Evolutionary conservation across 257 asterid species (phyloP).

Genomic region (Nicotiana tomentosiformis): DNA sequence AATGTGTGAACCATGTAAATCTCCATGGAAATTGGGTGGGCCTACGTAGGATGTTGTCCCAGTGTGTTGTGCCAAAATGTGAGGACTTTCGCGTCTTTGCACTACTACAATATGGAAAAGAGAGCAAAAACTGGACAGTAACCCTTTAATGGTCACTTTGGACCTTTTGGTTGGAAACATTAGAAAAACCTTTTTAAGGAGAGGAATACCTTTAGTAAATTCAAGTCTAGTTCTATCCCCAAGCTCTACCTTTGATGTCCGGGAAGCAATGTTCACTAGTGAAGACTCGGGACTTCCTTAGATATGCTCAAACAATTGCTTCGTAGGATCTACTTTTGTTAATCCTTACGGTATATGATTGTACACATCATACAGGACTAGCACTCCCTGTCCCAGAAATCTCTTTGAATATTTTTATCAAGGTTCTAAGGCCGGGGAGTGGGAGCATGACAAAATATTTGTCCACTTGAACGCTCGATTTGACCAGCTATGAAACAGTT

Average conservation of each 20-base stretch:
- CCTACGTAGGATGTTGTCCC: not conserved
- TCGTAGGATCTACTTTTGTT: not conserved
- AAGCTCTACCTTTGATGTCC: not conserved
- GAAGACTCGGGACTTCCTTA: not conserved
- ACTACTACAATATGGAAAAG: not conserved
- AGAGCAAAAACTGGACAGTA: not conserved
- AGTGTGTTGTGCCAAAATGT: not conserved
- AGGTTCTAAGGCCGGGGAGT: not conserved
- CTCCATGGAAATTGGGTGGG: not conserved
- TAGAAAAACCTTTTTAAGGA: not conserved
- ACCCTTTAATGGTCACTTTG: not conserved
- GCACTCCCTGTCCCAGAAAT: not conserved
- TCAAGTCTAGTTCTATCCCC: not conserved
- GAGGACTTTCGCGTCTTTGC: not conserved
- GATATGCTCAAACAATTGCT: not conserved
- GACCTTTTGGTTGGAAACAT: not conserved
- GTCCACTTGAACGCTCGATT: not conserved
- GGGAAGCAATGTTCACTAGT: not conserved
- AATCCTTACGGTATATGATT: not conserved
- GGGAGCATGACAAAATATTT: not conserved
- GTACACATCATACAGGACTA: slow-evolving; percentile 2
- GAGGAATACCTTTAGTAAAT: not conserved
- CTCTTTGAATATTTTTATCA: not conserved
- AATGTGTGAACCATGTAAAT: not conserved
- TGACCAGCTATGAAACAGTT: not conserved